phyloP scores from a whole-genome alignment of 805 yeast genomes.

The Suhomyces prunicola region DNA sequence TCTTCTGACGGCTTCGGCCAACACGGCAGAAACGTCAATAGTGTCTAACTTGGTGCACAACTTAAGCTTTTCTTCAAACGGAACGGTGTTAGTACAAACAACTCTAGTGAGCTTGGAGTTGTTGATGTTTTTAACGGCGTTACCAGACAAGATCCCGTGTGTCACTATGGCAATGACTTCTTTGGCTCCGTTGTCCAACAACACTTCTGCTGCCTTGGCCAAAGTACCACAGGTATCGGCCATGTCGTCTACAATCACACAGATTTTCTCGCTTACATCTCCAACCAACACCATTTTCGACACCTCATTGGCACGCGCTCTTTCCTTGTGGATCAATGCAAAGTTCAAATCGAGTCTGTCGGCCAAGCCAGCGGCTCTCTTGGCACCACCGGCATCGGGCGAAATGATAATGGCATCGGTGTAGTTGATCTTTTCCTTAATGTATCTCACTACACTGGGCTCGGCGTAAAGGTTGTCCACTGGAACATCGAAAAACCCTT shows the following conservation, averaged over 20 bases:
- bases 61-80: constrained; percentile 61
- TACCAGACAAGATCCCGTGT: constrained; percentile 75
- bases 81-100: constrained; percentile 79
- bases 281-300: constrained; percentile 84
- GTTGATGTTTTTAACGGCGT: constrained; percentile 68
- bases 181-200: constrained; percentile 64
- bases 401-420: constrained; percentile 72
- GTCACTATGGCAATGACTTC: constrained; percentile 80
- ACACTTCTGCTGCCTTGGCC: constrained; percentile 76
- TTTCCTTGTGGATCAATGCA: constrained; percentile 81
- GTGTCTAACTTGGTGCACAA: constrained; percentile 61
- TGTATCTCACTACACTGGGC: constrained; percentile 74
- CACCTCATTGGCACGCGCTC: constrained; percentile 81
- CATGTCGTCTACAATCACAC: constrained; percentile 83
- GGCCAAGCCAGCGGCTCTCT: constrained; percentile 82
- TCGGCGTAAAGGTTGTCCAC: constrained; percentile 84
- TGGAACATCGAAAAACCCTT: constrained; percentile 80
- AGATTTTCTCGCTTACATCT: constrained; percentile 71
- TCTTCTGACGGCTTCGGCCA: constrained; percentile 82
- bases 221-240: constrained; percentile 88
- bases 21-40: constrained; percentile 68
- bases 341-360: constrained; percentile 76
- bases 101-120: constrained; percentile 64
- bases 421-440: constrained; percentile 56
- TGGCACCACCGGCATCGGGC: constrained; percentile 91